Percentiles rank a stretch among this genome's conserved stretches.
Conservation (phyloP, 2,329 filamentous ascomycete species). For the Aspergillus novoparasiticus region DNA sequence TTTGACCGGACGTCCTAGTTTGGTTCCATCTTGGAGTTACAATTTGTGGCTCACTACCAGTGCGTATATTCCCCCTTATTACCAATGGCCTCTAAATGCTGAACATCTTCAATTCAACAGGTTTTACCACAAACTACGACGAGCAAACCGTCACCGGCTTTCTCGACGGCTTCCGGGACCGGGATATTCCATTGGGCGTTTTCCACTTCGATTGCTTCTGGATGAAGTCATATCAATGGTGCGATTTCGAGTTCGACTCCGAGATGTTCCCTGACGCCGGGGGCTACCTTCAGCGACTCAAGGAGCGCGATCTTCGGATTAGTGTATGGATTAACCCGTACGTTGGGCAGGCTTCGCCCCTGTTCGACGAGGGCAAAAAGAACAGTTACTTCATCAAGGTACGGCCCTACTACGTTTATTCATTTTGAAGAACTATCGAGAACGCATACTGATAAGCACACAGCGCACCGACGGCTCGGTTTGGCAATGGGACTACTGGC, state of each 20-base stretch:
- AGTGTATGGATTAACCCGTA: constrained; percentile 80
- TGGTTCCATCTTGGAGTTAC: constrained; percentile 73
- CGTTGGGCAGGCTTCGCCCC: constrained; percentile 67
- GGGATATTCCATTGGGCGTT: constrained; percentile 67
- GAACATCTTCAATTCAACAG: constrained; percentile 28
- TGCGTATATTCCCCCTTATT: constrained; percentile 8
- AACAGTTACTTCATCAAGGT: constrained; percentile 69
- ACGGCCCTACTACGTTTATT: neutral
- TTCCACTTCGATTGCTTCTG: constrained; percentile 81
- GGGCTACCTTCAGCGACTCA: constrained; percentile 65
- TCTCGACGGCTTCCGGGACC: constrained; percentile 67
- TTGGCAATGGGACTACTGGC: constrained; percentile 78
- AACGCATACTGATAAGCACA: neutral
- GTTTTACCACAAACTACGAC: constrained; percentile 73
- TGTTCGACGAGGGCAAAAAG: constrained; percentile 63
- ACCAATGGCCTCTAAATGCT: neutral
- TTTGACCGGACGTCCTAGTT: constrained; percentile 66
- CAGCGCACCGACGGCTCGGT: constrained; percentile 66
- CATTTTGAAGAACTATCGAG: neutral
- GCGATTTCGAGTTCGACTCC: constrained; percentile 71
- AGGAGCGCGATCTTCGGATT: constrained; percentile 66
- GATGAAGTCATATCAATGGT: constrained; percentile 76
- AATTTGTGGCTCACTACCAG: constrained; percentile 74
- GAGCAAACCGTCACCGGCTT: constrained; percentile 68
- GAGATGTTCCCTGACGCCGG: constrained; percentile 70